Percentiles rank a stretch among this genome's conserved stretches.
These are phyloP conservation scores for Penicillium sp. DNA, from an alignment of 2,329 filamentous ascomycete species.

Conservation along the genomic window DNA sequence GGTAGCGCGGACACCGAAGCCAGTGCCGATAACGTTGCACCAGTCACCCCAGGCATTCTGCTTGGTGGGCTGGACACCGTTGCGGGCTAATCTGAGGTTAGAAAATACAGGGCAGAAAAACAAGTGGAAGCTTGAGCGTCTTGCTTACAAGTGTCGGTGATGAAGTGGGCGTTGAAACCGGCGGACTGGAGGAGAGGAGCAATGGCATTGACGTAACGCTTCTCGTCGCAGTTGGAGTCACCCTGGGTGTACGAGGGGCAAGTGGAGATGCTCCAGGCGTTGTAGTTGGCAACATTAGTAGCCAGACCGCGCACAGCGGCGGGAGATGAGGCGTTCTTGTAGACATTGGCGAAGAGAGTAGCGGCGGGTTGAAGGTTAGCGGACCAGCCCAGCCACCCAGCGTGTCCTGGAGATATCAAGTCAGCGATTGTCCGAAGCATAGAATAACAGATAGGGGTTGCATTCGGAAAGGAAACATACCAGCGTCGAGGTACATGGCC, in stretches of 20 bases:
- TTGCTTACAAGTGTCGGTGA: constrained; percentile 53
- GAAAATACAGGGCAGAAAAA: background rate
- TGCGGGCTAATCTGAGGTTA: constrained; percentile 49
- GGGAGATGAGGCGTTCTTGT: constrained; percentile 50
- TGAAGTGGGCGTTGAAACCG: constrained; percentile 58
- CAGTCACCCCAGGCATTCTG: constrained; percentile 64
- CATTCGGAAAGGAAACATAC: constrained; percentile 26
- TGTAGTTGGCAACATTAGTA: constrained; percentile 63
- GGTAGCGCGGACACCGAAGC: constrained; percentile 65
- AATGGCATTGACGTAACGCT: constrained; percentile 54
- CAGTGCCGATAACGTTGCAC: constrained; percentile 66
- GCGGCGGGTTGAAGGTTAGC: constrained; percentile 59
- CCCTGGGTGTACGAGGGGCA: constrained; percentile 48
- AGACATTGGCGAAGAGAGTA: constrained; percentile 50
- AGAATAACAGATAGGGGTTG: too few species aligned
- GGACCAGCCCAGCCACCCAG: constrained; percentile 65
- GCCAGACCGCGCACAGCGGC: constrained; percentile 54
- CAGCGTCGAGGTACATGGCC: constrained; percentile 64
- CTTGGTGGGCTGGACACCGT: constrained; percentile 61
- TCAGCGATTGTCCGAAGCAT: background rate
- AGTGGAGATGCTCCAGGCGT: constrained; percentile 52
- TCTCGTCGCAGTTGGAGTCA: constrained; percentile 56
- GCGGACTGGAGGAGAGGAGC: constrained; percentile 50
- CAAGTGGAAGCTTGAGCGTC: background rate
- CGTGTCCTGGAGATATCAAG: constrained; percentile 45